A percentile compares a stretch with the other conserved stretches of the same genome.
These are phyloP conservation scores for Fusarium sp. DNA, from an alignment of 2,329 filamentous ascomycete species.

Conservation along the genomic window DNA sequence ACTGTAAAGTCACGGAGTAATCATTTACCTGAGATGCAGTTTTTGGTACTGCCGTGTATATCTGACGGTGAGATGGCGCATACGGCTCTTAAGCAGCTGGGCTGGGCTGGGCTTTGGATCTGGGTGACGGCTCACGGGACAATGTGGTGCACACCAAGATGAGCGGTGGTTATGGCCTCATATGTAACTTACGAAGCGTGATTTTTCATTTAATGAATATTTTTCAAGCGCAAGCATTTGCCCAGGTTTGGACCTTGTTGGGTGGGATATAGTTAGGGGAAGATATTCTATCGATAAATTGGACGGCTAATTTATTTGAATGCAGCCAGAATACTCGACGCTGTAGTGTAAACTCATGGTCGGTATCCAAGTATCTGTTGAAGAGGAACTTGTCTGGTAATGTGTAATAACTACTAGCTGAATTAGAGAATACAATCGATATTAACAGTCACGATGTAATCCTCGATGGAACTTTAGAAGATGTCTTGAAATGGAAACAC, in stretches of 20 bases:
- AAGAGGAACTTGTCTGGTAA: constrained; percentile 60
- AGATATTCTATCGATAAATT: background rate
- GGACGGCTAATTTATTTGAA: background rate
- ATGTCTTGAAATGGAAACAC: too few species aligned
- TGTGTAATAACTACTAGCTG: too few species aligned
- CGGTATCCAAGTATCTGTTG: too few species aligned
- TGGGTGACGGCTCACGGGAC: constrained; percentile 10
- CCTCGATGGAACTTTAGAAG: too few species aligned
- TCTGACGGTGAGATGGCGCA: constrained; percentile 20
- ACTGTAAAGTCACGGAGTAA: constrained; percentile 30
- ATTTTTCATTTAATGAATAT: constrained; percentile 9
- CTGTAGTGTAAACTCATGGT: too few species aligned
- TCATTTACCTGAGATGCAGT: background rate
- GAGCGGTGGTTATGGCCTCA: background rate
- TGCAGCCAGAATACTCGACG: background rate
- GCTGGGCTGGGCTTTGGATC: constrained; percentile 7
- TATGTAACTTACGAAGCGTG: constrained; percentile 9
- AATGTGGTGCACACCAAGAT: background rate
- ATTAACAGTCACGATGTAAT: too few species aligned
- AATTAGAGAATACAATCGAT: too few species aligned
- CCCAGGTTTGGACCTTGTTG: background rate
- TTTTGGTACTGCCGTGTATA: constrained; percentile 9
- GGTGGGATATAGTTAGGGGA: background rate
- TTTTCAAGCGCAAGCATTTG: background rate
- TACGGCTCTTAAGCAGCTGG: background rate